Percentiles rank a stretch among this genome's conserved stretches.
phyloP scores from a whole-genome alignment of 179 eudicot genomes.

The Drosera spatulata region DNA sequence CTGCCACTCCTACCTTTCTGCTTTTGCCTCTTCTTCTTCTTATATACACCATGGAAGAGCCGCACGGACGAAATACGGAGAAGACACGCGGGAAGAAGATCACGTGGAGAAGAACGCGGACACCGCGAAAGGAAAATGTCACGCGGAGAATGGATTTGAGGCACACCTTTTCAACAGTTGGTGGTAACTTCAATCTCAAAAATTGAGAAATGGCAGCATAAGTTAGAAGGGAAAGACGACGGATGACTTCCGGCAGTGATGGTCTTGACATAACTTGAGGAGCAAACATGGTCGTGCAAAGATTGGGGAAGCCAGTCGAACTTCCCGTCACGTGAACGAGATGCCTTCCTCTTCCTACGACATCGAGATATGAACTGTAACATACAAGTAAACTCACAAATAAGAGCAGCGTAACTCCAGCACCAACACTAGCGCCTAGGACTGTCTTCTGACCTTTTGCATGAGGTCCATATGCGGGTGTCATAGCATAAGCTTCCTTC shows the following conservation, averaged over 20 bases:
- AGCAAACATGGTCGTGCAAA: constrained; percentile 69
- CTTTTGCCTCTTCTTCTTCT: too few relatives aligned
- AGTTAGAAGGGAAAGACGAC: constrained; percentile 82
- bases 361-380: constrained; percentile 23
- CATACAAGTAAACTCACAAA: constrained; percentile 46
- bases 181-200: constrained; percentile 68
- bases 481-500: not conserved
- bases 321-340: constrained; percentile 69
- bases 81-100: too few relatives aligned
- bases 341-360: constrained; percentile 35
- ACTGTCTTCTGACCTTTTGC: constrained; percentile 42
- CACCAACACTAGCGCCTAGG: constrained; percentile 77
- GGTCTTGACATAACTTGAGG: constrained; percentile 55
- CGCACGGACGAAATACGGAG: too few relatives aligned
- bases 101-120: too few relatives aligned
- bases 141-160: too few relatives aligned
- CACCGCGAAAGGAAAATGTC: too few relatives aligned
- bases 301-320: constrained; percentile 94
- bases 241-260: constrained; percentile 47
- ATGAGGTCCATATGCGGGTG: constrained; percentile 27
- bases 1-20: too few relatives aligned
- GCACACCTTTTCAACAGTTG: too few relatives aligned
- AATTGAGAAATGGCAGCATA: constrained; percentile 63
- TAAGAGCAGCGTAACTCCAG: constrained; percentile 40
- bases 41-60: too few relatives aligned